phyloP scores from a whole-genome alignment of 1,284 basidiomycete species.

The Ceratobasidium sp. region DNA sequence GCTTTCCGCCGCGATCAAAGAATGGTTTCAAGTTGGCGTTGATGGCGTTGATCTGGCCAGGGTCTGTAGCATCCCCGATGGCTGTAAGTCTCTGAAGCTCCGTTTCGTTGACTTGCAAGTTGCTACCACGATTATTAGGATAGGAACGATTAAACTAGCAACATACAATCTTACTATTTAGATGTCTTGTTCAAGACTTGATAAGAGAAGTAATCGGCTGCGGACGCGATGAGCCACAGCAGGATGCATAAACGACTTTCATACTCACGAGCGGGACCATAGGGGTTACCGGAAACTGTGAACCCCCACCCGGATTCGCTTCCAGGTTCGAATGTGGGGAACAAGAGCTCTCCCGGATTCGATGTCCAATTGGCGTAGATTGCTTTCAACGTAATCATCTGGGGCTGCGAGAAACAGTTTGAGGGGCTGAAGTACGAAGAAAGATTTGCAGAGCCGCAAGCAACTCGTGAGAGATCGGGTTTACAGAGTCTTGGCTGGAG shows the following conservation, averaged over 20 bases:
- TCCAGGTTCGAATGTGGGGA: constrained; percentile 15
- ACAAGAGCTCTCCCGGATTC: constrained; percentile 21
- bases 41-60: constrained; percentile 32
- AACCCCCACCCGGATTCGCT: constrained; percentile 32
- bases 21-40: constrained; percentile 40
- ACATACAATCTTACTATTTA: constrained; percentile 1
- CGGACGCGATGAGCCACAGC: not conserved
- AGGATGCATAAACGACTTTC: not conserved
- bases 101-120: constrained; percentile 29
- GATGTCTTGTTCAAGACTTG: constrained; percentile 41
- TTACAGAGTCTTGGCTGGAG: constrained; percentile 27
- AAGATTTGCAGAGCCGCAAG: constrained; percentile 13
- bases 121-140: not conserved
- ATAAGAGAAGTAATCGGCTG: constrained; percentile 41
- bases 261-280: constrained; percentile 14
- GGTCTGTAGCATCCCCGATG: constrained; percentile 25
- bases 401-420: constrained; percentile 11
- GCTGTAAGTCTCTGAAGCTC: constrained; percentile 30
- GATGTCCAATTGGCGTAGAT: constrained; percentile 35
- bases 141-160: not conserved
- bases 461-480: constrained; percentile 26
- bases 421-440: constrained; percentile 15
- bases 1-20: constrained; percentile 35
- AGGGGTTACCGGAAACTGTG: constrained; percentile 15
- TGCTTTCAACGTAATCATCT: constrained; percentile 25